These are phyloP conservation scores for Thalassiosira mediterranea DNA, from an alignment of 352 stramenopile species.

Conservation along the genomic window DNA sequence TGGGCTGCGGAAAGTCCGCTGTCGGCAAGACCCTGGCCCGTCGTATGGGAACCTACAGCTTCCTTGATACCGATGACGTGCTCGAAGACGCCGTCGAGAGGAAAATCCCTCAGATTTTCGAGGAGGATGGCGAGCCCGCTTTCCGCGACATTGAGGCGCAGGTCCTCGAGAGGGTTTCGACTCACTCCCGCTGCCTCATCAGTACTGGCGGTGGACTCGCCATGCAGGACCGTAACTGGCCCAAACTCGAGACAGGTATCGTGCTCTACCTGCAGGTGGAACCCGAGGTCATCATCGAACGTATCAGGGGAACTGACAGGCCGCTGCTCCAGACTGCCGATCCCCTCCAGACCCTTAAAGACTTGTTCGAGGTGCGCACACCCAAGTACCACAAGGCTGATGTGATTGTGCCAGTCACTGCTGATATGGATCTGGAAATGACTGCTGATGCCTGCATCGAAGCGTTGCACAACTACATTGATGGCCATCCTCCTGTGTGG, in stretches of 20 bases:
- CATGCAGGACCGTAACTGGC: slow-evolving; percentile 72
- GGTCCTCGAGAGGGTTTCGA: too few species aligned
- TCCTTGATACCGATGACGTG: too few species aligned
- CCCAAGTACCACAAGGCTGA: slow-evolving; percentile 79
- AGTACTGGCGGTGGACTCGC: too few species aligned
- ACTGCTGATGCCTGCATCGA: slow-evolving; percentile 60
- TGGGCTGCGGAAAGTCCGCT: too few species aligned
- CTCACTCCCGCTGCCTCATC: too few species aligned
- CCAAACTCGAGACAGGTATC: slow-evolving; percentile 78
- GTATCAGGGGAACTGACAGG: slow-evolving; percentile 66
- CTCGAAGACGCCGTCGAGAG: too few species aligned
- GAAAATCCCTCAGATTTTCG: too few species aligned
- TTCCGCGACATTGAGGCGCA: too few species aligned
- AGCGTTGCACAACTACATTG: slow-evolving; percentile 82
- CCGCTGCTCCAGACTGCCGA: slow-evolving; percentile 72
- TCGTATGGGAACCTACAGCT: too few species aligned
- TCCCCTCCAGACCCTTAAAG: slow-evolving; percentile 66
- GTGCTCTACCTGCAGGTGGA: slow-evolving; percentile 78
- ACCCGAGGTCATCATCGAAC: slow-evolving; percentile 72
- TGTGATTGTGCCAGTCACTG: slow-evolving; percentile 65
- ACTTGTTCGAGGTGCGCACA: slow-evolving; percentile 62
- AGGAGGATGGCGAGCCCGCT: too few species aligned
- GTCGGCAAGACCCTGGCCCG: too few species aligned
- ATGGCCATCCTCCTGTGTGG: slow-evolving; percentile 83
- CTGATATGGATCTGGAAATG: slow-evolving; percentile 54